phyloP scores from a whole-genome alignment of 2,329 filamentous ascomycete genomes.

The Macrophomina pseudophaseolina region DNA sequence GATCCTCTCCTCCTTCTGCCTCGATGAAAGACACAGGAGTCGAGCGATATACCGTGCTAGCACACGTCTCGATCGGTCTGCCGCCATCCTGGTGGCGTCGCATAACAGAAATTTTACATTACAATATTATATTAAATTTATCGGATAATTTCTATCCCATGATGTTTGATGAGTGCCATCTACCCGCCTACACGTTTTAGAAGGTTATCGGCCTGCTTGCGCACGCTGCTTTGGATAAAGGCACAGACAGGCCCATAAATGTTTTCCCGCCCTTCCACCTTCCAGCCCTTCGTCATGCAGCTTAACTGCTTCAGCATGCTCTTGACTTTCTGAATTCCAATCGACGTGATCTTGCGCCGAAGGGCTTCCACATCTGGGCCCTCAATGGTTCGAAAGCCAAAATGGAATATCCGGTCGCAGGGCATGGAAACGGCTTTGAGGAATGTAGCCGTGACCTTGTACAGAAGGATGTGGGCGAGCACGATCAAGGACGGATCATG shows the following conservation, averaged over 20 bases:
- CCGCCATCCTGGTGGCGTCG: too few relatives aligned
- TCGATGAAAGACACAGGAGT: too few relatives aligned
- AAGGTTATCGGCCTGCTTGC: background rate
- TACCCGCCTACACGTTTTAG: background rate
- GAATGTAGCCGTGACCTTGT: conserved; percentile 1
- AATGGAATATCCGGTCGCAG: background rate
- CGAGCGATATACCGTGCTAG: too few relatives aligned
- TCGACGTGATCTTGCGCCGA: background rate
- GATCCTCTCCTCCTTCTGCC: too few relatives aligned
- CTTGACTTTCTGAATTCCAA: background rate
- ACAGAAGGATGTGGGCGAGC: background rate
- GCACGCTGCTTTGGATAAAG: background rate
- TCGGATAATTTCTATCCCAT: too few relatives aligned
- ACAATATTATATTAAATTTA: too few relatives aligned
- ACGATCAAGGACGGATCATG: background rate
- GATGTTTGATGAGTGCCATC: too few relatives aligned
- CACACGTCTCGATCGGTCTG: too few relatives aligned
- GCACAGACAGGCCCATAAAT: background rate
- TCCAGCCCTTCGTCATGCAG: background rate
- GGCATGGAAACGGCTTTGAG: background rate
- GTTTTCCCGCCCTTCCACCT: background rate
- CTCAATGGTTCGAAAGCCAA: background rate
- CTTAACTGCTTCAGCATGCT: background rate
- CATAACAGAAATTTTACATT: too few relatives aligned
- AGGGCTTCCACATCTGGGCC: background rate